phyloP scores from a whole-genome alignment of 129 eudicot species.

The Chrysanthemum makinoi region DNA sequence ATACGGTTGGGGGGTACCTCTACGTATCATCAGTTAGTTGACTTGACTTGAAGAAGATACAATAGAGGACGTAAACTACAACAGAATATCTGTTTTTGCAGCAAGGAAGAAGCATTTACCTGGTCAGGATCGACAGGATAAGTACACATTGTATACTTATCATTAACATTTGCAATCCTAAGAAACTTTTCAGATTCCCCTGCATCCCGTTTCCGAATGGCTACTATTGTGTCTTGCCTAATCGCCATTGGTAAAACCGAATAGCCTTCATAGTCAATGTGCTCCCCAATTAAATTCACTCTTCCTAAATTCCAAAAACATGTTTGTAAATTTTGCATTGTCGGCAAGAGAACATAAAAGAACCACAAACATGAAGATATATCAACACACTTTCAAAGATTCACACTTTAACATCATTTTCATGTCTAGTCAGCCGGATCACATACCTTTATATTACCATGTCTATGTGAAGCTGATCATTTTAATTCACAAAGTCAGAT shows the following conservation, averaged over 20 bases:
- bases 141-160: conserved; percentile 77
- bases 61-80: no score
- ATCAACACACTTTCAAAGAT: neutral
- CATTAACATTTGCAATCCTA: conserved; percentile 79
- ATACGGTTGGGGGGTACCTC: no score
- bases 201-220: conserved; percentile 57
- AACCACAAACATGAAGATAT: conserved; percentile 3
- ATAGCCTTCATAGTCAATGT: conserved; percentile 96
- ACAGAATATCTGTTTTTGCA: no score
- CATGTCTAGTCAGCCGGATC: conserved; percentile 2
- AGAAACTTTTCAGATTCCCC: conserved; percentile 58
- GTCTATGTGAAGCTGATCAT: conserved; percentile 8
- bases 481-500: neutral
- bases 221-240: conserved; percentile 91
- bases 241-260: conserved; percentile 99
- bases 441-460: conserved; percentile 6
- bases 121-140: conserved; percentile 89
- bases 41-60: no score
- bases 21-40: no score
- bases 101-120: no score
- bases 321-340: neutral
- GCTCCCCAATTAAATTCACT: conserved; percentile 99
- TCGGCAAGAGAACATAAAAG: neutral
- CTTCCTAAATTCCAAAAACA: conserved; percentile 49
- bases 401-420: conserved; percentile 1